Base-by-base conservation (phyloP, 495 filamentous ascomycete species). In the Aspergillus taichungensis region DNA sequence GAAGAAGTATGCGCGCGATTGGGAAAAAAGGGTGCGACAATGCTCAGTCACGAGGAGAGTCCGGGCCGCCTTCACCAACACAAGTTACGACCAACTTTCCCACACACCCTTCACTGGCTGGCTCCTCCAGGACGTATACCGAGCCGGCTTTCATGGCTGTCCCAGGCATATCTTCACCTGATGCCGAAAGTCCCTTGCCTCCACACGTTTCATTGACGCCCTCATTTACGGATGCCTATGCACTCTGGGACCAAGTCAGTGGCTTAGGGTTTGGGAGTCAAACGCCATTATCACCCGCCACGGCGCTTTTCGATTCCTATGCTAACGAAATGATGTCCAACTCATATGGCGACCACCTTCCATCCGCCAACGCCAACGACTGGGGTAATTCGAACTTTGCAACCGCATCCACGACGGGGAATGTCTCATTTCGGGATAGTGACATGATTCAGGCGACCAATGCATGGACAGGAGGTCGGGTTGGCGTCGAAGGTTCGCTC, bases 391-490 rank as follows among this genome's bases (percentile, higher is more conserved):
- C 50, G 0, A 59, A 66, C 1, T 68, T 68, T 50, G 61, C 67
- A 6, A 61, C 66, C 1, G 61, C 63, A 38, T 64, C 42, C 14
- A 66, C 64, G 62, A 66, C 69, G 56, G 64, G 66, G 9, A 45
- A 56, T 8, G 59, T 68, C 5, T 50, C 66, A 8, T 68, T 68
- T 46, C 58, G 66, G 33, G 69, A 68, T 32, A 61, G 61, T 5
- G 54, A 66, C 14, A 51, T 69, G 4, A 57, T 66, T 5, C 64
- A 69, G 43, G 62, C 66, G 9, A 62, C 64, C 18, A 69, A 69
- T 42, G 63, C 64, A 2, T 59, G 59, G 60, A 57, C 61, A 5
- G 66, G 63, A 63, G 54, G 68, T 13, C 59, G 58, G 12, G 63
- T 59, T 29, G 54, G 63, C 46, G 53, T 43, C 4, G 59, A 63